phyloP scores from a whole-genome alignment of 2,329 filamentous ascomycete species.

The Dothistroma septosporum region DNA sequence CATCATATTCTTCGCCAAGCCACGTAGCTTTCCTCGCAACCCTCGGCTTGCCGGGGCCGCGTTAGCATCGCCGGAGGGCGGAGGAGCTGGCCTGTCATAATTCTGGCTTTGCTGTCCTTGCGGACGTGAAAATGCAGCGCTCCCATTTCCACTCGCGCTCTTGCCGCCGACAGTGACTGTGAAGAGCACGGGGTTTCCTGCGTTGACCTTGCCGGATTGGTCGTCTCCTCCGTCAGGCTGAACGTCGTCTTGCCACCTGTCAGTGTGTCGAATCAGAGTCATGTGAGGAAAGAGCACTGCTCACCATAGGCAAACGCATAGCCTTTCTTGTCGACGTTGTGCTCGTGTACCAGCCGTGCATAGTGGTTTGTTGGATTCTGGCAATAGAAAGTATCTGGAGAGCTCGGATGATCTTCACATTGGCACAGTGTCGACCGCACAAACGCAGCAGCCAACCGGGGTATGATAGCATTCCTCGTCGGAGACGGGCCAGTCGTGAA shows the following conservation, averaged over 20 bases:
- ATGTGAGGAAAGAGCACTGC: background rate
- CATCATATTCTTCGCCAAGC: constrained; percentile 8
- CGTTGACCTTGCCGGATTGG: constrained; percentile 51
- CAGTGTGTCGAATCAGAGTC: constrained; percentile 57
- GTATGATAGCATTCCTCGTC: constrained; percentile 59
- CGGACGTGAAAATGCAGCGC: constrained; percentile 4
- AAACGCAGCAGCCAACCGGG: constrained; percentile 71
- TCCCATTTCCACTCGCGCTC: constrained; percentile 11
- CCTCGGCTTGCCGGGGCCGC: constrained; percentile 1
- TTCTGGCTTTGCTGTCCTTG: constrained; percentile 3
- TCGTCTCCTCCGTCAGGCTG: constrained; percentile 56
- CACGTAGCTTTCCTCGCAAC: constrained; percentile 9
- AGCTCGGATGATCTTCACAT: constrained; percentile 38
- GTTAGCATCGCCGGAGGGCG: constrained; percentile 9
- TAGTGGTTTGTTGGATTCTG: constrained; percentile 52
- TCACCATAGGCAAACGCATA: constrained; percentile 56
- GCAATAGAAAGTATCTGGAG: constrained; percentile 34
- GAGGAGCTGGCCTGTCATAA: constrained; percentile 17
- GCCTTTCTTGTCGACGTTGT: constrained; percentile 57
- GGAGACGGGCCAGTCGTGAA: constrained; percentile 48
- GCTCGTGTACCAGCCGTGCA: constrained; percentile 56
- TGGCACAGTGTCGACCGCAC: constrained; percentile 67
- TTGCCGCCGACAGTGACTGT: constrained; percentile 24
- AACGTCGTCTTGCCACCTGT: constrained; percentile 55
- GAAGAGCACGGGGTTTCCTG: constrained; percentile 44